Evolutionary conservation across 2,329 filamentous ascomycete genomes (phyloP).

Genomic region (Ceratocystis papillata): DNA sequence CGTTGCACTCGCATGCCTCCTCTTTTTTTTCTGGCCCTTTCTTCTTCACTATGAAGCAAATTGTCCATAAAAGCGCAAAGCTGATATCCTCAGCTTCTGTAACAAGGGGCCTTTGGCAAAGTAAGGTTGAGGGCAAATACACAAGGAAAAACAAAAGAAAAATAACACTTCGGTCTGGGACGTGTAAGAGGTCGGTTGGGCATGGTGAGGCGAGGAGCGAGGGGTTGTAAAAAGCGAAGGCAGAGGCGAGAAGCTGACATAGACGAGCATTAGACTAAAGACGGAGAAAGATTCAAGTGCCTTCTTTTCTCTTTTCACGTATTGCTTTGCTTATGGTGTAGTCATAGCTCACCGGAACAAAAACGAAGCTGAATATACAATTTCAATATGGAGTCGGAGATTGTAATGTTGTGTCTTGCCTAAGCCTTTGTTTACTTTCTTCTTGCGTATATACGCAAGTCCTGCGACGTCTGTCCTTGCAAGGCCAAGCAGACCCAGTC

Average conservation of each 20-base stretch:
- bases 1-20: neutral
- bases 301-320: neutral
- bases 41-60: neutral
- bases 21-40: neutral
- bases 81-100: neutral
- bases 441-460: neutral
- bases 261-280: neutral
- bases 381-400: neutral
- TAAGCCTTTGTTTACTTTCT: neutral
- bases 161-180: neutral
- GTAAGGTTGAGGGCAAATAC: neutral
- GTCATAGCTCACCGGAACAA: neutral
- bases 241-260: neutral
- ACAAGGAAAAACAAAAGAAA: neutral
- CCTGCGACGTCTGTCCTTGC: neutral
- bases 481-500: neutral
- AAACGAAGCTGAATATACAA: neutral
- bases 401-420: slow-evolving; percentile 6
- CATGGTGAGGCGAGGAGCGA: neutral
- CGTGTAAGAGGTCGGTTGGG: neutral
- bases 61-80: neutral
- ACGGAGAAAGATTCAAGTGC: neutral
- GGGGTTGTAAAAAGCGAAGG: neutral
- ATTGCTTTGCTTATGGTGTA: neutral
- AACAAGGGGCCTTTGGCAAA: slow-evolving; percentile 1